phyloP scores from a whole-genome alignment of 2,329 filamentous ascomycete species.

The Trichoderma cornu-damae region DNA sequence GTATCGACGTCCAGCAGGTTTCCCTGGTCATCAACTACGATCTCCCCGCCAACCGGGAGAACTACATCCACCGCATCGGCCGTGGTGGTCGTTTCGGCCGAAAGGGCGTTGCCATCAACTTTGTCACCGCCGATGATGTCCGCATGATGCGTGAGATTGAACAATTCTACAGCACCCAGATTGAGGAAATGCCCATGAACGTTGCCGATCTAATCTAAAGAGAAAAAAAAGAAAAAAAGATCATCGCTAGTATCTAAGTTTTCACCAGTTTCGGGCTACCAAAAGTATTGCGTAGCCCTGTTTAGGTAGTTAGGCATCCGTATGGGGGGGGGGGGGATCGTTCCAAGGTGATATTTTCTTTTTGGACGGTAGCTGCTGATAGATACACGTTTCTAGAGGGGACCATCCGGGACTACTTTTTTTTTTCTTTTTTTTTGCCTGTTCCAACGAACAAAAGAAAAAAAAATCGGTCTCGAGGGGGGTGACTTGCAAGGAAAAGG shows the following conservation, averaged over 20 bases:
- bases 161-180: slow-evolving; percentile 99
- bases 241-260: slow-evolving; percentile 24
- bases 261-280: slow-evolving; percentile 25
- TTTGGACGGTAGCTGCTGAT: slow-evolving; percentile 35
- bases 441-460: no score
- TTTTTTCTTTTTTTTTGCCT: no score
- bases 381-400: slow-evolving; percentile 39
- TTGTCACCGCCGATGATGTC: slow-evolving; percentile 97
- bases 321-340: slow-evolving; percentile 25
- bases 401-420: slow-evolving; percentile 27
- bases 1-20: slow-evolving; percentile 99
- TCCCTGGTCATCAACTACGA: slow-evolving; percentile 99
- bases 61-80: slow-evolving; percentile 99
- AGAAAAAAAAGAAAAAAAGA: no score
- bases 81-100: slow-evolving; percentile 99
- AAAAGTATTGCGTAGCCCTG: slow-evolving; percentile 22
- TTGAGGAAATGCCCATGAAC: slow-evolving; percentile 99
- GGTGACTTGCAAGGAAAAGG: slow-evolving; percentile 28
- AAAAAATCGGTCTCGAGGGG: slow-evolving; percentile 28
- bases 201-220: slow-evolving; percentile 67
- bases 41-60: slow-evolving; percentile 96
- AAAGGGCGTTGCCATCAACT: slow-evolving; percentile 99
- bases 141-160: slow-evolving; percentile 99
- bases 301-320: slow-evolving; percentile 29
- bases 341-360: slow-evolving; percentile 30